These are phyloP conservation scores for Phaseolus coccineus DNA, from an alignment of 331 rosid species.

Conservation along the genomic window DNA sequence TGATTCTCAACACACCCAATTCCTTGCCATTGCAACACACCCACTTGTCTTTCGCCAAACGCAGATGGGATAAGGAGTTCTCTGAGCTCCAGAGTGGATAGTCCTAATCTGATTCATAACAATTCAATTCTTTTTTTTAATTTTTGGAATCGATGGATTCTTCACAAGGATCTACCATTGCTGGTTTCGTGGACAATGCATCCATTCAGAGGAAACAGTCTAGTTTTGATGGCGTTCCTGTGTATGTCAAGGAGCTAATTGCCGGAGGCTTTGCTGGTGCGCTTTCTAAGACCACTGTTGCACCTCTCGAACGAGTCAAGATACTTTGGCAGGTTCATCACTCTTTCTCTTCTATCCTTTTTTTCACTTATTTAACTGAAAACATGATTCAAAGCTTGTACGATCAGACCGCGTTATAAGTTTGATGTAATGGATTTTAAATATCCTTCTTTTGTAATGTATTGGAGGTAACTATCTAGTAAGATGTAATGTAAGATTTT, in stretches of 20 bases:
- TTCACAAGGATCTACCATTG: constrained; percentile 73
- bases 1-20: constrained; percentile 58
- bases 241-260: constrained; percentile 82
- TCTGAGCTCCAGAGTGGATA: constrained; percentile 78
- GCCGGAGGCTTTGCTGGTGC: constrained; percentile 98
- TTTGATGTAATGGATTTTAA: constrained; percentile 1
- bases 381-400: not conserved
- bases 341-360: not conserved
- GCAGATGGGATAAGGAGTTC: constrained; percentile 79
- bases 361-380: not conserved
- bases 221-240: constrained; percentile 64
- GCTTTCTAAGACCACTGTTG: constrained; percentile 81
- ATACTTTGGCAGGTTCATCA: constrained; percentile 91
- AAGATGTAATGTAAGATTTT: not conserved
- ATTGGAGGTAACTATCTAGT: not conserved
- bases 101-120: not conserved
- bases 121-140: not conserved
- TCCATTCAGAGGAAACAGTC: constrained; percentile 60
- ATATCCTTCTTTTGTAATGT: not conserved
- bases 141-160: constrained; percentile 62
- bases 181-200: constrained; percentile 81
- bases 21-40: constrained; percentile 51
- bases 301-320: constrained; percentile 94
- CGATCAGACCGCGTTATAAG: not conserved
- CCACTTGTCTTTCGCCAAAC: constrained; percentile 49